These are phyloP conservation scores for Elongisporangium prolatum DNA, from an alignment of 352 stramenopile genomes.

Conservation along the genomic window DNA sequence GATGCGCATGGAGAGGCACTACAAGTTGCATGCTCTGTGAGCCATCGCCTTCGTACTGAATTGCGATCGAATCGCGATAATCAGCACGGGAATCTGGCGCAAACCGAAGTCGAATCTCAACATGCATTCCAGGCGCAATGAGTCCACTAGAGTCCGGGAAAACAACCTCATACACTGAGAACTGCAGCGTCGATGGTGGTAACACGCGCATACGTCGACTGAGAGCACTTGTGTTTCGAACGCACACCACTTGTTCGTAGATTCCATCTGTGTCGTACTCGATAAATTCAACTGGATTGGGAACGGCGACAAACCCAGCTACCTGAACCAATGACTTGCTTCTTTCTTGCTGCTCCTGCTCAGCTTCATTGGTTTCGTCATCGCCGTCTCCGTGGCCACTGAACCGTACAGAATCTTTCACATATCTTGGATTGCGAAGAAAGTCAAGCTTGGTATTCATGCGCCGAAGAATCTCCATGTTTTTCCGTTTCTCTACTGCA, in stretches of 20 bases:
- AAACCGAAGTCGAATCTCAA: constrained; percentile 57
- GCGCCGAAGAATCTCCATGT: constrained; percentile 58
- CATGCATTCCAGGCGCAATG: constrained; percentile 67
- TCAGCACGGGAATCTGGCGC: constrained; percentile 66
- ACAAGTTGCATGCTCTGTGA: constrained; percentile 15
- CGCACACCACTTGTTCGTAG: constrained; percentile 65
- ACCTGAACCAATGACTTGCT: not conserved
- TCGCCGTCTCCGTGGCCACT: not conserved
- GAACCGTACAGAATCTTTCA: not conserved
- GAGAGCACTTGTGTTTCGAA: constrained; percentile 55
- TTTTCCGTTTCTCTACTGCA: constrained; percentile 47
- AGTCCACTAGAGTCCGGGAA: constrained; percentile 55
- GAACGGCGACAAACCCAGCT: not conserved
- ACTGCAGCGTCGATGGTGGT: constrained; percentile 55
- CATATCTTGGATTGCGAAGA: constrained; percentile 57
- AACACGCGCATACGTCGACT: constrained; percentile 61
- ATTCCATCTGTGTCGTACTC: constrained; percentile 69
- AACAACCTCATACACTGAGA: constrained; percentile 45
- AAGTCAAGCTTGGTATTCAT: constrained; percentile 83
- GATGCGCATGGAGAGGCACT: constrained; percentile 42
- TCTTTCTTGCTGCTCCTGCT: not conserved
- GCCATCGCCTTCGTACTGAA: constrained; percentile 46
- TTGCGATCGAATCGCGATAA: constrained; percentile 56
- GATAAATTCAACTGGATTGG: constrained; percentile 26
- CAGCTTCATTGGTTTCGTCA: not conserved